These are phyloP conservation scores for Lomentospora prolificans DNA, from an alignment of 2,329 filamentous ascomycete genomes.

Conservation along the genomic window DNA sequence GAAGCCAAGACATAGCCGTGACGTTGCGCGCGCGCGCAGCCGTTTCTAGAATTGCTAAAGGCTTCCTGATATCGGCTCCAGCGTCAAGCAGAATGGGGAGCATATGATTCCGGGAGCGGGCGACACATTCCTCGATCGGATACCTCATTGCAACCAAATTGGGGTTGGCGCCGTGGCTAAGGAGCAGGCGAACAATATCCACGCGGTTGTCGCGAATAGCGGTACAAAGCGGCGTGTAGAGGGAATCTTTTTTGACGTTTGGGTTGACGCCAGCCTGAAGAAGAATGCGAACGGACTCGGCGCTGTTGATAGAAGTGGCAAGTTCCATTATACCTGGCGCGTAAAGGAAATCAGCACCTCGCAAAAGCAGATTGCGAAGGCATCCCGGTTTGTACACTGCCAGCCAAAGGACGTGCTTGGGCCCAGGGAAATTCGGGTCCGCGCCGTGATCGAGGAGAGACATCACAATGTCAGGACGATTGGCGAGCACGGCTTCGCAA, in stretches of 20 bases:
- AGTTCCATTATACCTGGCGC: conserved; percentile 55
- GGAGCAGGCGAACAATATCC: conserved; percentile 51
- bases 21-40: conserved; percentile 53
- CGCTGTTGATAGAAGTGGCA: conserved; percentile 51
- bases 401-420: conserved; percentile 61
- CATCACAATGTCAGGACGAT: conserved; percentile 46
- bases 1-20: conserved; percentile 49
- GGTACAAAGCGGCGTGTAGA: conserved; percentile 59
- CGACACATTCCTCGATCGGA: conserved; percentile 59
- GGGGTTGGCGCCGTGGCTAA: conserved; percentile 48
- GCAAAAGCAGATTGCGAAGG: conserved; percentile 46
- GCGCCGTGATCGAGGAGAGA: conserved; percentile 44
- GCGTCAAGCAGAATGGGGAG: conserved; percentile 49
- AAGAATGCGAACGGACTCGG: conserved; percentile 49
- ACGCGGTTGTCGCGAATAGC: conserved; percentile 56
- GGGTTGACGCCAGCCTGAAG: conserved; percentile 50
- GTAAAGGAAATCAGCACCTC: conserved; percentile 51
- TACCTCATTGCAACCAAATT: conserved; percentile 55
- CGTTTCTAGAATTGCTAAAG: conserved; percentile 56
- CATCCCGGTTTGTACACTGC: conserved; percentile 48
- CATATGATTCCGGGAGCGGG: conserved; percentile 52
- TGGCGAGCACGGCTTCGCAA: conserved; percentile 49
- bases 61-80: conserved; percentile 47
- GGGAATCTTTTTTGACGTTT: conserved; percentile 53
- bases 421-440: conserved; percentile 58